phyloP scores from a whole-genome alignment of 2,329 filamentous ascomycete species.

The Apiospora hydei region DNA sequence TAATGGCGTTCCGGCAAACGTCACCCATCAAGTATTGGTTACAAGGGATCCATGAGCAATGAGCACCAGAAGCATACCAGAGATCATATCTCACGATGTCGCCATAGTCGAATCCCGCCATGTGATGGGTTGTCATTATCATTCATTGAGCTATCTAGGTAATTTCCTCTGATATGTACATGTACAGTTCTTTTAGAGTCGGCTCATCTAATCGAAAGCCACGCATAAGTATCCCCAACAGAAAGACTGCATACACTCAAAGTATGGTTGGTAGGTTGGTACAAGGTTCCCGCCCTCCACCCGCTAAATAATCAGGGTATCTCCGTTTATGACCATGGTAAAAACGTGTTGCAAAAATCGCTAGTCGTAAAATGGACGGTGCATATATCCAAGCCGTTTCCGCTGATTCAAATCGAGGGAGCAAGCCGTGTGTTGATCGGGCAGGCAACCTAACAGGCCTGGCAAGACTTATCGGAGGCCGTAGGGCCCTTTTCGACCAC shows the following conservation, averaged over 20 bases:
- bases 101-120: not conserved
- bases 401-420: not conserved
- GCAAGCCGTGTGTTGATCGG: not conserved
- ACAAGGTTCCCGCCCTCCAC: constrained; percentile 11
- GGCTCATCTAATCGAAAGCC: not conserved
- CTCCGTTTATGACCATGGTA: constrained; percentile 20
- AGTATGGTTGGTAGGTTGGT: constrained; percentile 8
- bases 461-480: constrained; percentile 37
- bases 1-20: constrained; percentile 8
- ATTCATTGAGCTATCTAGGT: constrained; percentile 7
- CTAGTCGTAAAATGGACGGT: constrained; percentile 15
- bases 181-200: not conserved
- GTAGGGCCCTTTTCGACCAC: constrained; percentile 50
- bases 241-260: not conserved
- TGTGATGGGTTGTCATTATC: constrained; percentile 4
- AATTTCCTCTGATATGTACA: not conserved
- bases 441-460: too few species aligned
- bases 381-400: constrained; percentile 3
- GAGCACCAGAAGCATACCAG: too few species aligned
- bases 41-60: not conserved
- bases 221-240: not conserved
- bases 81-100: not conserved
- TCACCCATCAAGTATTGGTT: too few species aligned
- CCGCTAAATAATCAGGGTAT: constrained; percentile 22
- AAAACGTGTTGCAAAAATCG: constrained; percentile 12